These are phyloP conservation scores for Pisolithus marmoratus DNA, from an alignment of 768 basidiomycete genomes.

Conservation along the genomic window DNA sequence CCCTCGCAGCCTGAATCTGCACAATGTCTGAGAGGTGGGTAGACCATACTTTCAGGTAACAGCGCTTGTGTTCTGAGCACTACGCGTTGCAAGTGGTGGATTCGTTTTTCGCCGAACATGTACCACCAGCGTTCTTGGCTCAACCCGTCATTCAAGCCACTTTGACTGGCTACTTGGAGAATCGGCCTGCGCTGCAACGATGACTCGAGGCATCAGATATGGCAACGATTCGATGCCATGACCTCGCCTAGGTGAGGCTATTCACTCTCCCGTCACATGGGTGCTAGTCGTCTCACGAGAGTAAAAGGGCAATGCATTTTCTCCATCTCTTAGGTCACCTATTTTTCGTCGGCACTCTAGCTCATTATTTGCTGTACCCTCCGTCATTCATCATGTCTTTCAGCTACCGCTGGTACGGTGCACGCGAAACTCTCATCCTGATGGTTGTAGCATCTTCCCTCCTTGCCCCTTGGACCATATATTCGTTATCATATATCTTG, in stretches of 20 bases:
- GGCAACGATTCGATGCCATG: conserved; percentile 31
- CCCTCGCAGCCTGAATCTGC: conserved; percentile 22
- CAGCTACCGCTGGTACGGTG: conserved; percentile 16
- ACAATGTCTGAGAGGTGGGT: neutral
- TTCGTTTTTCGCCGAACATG: conserved; percentile 28
- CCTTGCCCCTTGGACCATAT: conserved; percentile 26
- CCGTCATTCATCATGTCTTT: conserved; percentile 25
- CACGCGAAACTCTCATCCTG: conserved; percentile 35
- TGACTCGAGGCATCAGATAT: conserved; percentile 1
- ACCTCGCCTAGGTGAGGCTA: conserved; percentile 42
- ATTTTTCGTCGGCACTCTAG: conserved; percentile 37
- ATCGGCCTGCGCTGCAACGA: conserved; percentile 17
- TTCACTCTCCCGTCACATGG: neutral
- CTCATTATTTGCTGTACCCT: conserved; percentile 38
- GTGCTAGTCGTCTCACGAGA: neutral
- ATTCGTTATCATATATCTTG: conserved; percentile 32
- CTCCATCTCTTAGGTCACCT: conserved; percentile 37
- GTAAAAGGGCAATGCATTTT: conserved; percentile 34
- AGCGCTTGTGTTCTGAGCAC: neutral
- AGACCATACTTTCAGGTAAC: neutral
- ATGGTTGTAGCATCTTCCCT: conserved; percentile 35
- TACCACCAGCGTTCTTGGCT: conserved; percentile 32
- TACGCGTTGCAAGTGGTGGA: conserved; percentile 17
- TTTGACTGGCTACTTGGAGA: conserved; percentile 37
- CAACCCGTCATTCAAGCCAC: conserved; percentile 39